A percentile compares a stretch with the other conserved stretches of the same genome.
These are phyloP conservation scores for Picea abies DNA, from an alignment of 83 land plant species.

Conservation along the genomic window DNA sequence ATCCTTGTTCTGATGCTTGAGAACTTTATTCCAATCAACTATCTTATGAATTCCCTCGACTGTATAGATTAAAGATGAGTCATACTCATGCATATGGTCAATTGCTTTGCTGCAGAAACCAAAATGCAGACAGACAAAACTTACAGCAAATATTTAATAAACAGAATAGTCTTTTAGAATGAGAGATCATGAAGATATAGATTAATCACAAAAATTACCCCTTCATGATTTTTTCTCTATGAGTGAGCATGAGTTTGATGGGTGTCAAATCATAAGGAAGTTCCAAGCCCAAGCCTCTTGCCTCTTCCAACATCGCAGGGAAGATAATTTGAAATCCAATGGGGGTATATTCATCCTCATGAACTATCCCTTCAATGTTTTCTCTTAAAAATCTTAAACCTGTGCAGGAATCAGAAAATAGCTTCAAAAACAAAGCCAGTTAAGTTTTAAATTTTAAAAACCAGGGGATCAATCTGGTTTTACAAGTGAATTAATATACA, in stretches of 20 bases:
- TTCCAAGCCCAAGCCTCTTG: conserved; percentile 56
- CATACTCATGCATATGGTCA: conserved; percentile 27
- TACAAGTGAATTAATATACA: background rate
- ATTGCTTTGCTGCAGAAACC: conserved; percentile 27
- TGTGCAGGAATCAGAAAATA: conserved; percentile 28
- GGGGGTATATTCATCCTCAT: conserved; percentile 58
- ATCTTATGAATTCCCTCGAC: conserved; percentile 65
- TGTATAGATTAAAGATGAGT: conserved; percentile 58
- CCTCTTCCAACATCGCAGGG: conserved; percentile 65
- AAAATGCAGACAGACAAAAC: background rate
- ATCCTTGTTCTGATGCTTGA: conserved; percentile 61
- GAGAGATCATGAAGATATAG: background rate
- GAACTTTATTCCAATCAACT: conserved; percentile 54
- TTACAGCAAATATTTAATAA: background rate
- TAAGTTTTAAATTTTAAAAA: background rate
- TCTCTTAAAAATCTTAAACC: conserved; percentile 27
- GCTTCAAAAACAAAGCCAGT: background rate
- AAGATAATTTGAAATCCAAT: conserved; percentile 81
- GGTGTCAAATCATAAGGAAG: conserved; percentile 35
- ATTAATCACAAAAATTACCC: conserved; percentile 10
- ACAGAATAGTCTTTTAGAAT: background rate
- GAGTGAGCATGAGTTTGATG: conserved; percentile 13
- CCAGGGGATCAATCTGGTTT: background rate
- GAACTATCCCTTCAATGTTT: conserved; percentile 33
- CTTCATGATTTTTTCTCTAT: conserved; percentile 27